Evolutionary conservation across 768 basidiomycete species (phyloP), one percentile per base, ranked within the genome.

Genomic region (Solioccasus polychromus): DNA sequence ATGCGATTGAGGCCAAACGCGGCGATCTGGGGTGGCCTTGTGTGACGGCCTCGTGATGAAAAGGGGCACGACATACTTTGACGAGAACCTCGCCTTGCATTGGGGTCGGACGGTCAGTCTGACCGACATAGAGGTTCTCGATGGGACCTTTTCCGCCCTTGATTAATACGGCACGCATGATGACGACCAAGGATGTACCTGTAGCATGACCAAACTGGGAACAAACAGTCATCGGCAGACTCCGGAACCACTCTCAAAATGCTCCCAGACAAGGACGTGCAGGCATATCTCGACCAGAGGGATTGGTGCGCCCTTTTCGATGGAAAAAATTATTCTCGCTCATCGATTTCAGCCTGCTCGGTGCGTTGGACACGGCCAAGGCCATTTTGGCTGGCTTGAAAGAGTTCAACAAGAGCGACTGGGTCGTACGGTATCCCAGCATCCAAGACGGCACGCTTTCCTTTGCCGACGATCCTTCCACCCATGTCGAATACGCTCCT

Each of bases 1-100:
- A 90, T 84, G 24, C 92, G 77, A 66, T 94, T 94, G 48, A 94
- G 67, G n/a, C 90, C 89, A 62, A 94, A 93, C 1, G 84, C 84
- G 26, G 26, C 26, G 26, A 26, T 26, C 26, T 6, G 11, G 7
- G 26, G 26, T 26, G 30, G 30, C 11, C 30, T 15, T 4, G 7
- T 12, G 26, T 6, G 11, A 26, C 11, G 26, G 7, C n/a, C n/a
- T n/a, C n/a, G n/a, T 32, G 38, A 35, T 20, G 5, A n/a, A 12
- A 34, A 17, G 25, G 22, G 24, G 39, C 18, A n/a, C n/a, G n/a
- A 44, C 71, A 35, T 52, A 81, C 92, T 77, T 92, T 86, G 42
- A 95, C 83, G n/a, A 92, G 73, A 2, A 92, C 85, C 53, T 92
- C 69, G 5, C 74, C 77, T 14, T 74, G 57, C 34, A 67, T 55